These are phyloP conservation scores for Cryptococcus wingfieldii DNA, from an alignment of 1,284 basidiomycete species.

Conservation along the genomic window DNA sequence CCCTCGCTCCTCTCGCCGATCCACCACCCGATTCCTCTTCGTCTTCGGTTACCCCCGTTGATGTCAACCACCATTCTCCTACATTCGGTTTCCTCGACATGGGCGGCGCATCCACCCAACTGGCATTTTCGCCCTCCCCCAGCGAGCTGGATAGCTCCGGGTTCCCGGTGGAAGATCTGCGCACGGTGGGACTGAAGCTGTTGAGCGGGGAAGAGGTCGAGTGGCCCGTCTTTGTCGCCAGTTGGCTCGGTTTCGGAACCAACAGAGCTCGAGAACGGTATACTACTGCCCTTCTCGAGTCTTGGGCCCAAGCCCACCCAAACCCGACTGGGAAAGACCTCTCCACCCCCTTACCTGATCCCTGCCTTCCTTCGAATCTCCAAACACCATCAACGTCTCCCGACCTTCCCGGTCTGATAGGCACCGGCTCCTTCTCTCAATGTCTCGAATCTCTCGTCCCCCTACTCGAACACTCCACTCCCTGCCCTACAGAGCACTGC, in stretches of 20 bases:
- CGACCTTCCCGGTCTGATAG: constrained; percentile 63
- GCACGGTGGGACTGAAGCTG: constrained; percentile 74
- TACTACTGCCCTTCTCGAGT: constrained; percentile 61
- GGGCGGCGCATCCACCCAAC: constrained; percentile 98
- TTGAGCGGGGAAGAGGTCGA: constrained; percentile 79
- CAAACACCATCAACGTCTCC: constrained; percentile 49
- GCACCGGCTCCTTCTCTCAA: constrained; percentile 83
- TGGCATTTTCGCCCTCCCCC: constrained; percentile 73
- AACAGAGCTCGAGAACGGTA: constrained; percentile 93
- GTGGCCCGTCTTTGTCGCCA: constrained; percentile 94
- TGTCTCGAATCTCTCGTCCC: constrained; percentile 73
- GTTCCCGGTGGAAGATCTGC: constrained; percentile 58
- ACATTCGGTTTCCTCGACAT: constrained; percentile 99
- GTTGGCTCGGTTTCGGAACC: constrained; percentile 97
- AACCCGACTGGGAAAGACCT: constrained; percentile 8
- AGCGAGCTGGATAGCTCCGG: constrained; percentile 55
- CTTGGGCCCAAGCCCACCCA: constrained; percentile 51
- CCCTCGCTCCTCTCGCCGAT: constrained; percentile 36
- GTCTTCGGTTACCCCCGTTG: constrained; percentile 41
- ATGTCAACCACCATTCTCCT: constrained; percentile 53
- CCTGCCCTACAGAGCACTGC: constrained; percentile 80
- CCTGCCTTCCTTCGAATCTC: constrained; percentile 81
- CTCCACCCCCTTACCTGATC: constrained; percentile 63
- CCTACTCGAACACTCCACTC: constrained; percentile 77
- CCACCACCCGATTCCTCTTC: constrained; percentile 27